Base-by-base conservation (phyloP, 306 rosid genomes). In the Prunus armeniaca region DNA sequence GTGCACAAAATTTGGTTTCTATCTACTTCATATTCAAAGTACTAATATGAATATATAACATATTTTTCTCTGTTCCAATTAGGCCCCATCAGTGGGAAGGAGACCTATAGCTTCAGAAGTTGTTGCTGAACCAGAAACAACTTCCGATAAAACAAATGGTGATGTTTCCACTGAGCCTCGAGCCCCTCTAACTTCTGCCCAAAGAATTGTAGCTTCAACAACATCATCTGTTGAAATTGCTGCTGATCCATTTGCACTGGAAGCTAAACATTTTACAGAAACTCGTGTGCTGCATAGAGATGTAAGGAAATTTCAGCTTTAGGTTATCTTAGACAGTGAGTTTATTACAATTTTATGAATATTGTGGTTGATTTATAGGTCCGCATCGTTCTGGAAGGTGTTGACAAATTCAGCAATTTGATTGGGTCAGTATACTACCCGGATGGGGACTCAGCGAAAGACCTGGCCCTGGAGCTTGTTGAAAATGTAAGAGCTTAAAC, bases 1-100 rank as follows among this genome's bases (percentile, higher is more conserved):
- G 24, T 17, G 12, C 14, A 77, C 22, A 74, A 69, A 57, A 30
- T 22, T 43, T 76, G 67, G 62, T 69, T 62, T 74, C 41, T 41
- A 27, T 67, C 32, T 46, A 27, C 12, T n/a, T 19, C 19, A 1
- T 38, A 19, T 7, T 43, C 11, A 5, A 41, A 19, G 3, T 57
- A 52, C 15, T 60, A 70, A 8, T 54, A 49, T 45, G 64, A 60
- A 46, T 69, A 2, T 24, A 13, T 60, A 67, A 63, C 74, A 74
- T 46, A 11, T 41, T 68, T 38, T 62, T 73, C 51, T 81, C 46
- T 65, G 22, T 51, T 82, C 75, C 60, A 64, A 69, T 55, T 70
- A 96, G 99, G 32, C 99, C 65, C 99, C 99, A 79, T 89, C 87
- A 75, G 89, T 92, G 93, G 99, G 99, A 84, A 92, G 98, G 85